Evolutionary conservation across 805 yeast species (phyloP), one percentile per base, ranked within the genome.

Genomic region (Nakazawaea peltata): DNA sequence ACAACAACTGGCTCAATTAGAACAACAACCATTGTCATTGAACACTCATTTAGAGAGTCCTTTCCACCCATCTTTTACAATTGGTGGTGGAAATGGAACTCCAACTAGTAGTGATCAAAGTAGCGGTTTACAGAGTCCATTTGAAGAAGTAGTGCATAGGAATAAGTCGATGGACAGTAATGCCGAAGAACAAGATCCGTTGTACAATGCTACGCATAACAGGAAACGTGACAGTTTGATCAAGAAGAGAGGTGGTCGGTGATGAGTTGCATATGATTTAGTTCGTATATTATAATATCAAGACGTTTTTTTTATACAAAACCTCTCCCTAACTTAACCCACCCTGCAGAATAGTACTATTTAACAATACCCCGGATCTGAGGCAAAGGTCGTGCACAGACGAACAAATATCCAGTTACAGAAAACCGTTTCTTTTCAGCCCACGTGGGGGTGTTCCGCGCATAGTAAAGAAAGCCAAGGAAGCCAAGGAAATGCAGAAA

Each of bases 151-250:
- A 12, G 25, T 24, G 3, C 29, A 17, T 15, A 33, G 25, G 13
- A 18, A 19, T 10, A 37, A 19, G 16, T 24, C 22, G 15, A 19
- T 14, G n/a, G 41, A 33, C 3, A 27, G 28, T 16, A 26, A 18
- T 16, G 11, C 17, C 7, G 30, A 32, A 16, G 29, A 14, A 19
- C 30, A 18, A 13, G 59, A 54, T 39, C 57, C 60, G 2, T 41
- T 54, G 23, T 57, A 47, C 44, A 69, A 70, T 41, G 67, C 61
- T 19, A 71, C 75, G 2, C 63, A 69, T 19, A 66, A 65, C 42
- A 57, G 77, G 41, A 71, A 71, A 48, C 63, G 77, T 44, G 76
- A 71, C 41, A 63, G 71, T 43, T 48, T 71, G 42, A 65, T 70
- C 39, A 48, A 69, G 46, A 71, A 71, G 48, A 63, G 76, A 46